Evolutionary conservation across 2,329 filamentous ascomycete species (phyloP), one percentile per base, ranked within the genome.

Genomic region (Elsinoe batatas): DNA sequence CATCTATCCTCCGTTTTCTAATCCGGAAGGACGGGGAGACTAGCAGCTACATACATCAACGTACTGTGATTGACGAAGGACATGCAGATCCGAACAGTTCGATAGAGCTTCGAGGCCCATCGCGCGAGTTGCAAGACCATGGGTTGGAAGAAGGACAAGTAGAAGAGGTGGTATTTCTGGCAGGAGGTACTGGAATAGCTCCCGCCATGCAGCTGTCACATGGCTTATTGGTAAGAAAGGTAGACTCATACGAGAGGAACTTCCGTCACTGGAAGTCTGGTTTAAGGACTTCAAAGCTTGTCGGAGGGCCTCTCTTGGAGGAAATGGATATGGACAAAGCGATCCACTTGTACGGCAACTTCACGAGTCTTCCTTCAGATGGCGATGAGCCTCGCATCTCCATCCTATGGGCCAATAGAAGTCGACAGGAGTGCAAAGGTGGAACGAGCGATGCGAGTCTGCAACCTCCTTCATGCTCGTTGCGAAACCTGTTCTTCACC

Each of bases 131-230:
- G 17, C 26, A 38, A 51, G n/a, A 84, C 59, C 20, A 38, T 51
- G 47, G 47, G 32, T 22, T 51, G 12, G 35, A 20, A 5, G 7
- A 36, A 38, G 47, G 47, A 69, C 77, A 37, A 56, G 75, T 80
- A 22, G 69, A 72, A 50, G 74, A 79, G 58, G 76, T 96, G 2
- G 74, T 96, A 1, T 95, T 97, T 65, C 73, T 97, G 18, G 93
- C 91, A 1, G 93, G 91, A 1, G 93, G 93, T 0, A 98, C 93
- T 0, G 91, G 93, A 1, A 87, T 98, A 63, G 90, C 89, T 13
- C 88, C 91, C 0, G 93, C 91, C 6, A 71, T 97, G 68, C 91
- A 97, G 71, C 80, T 86, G 38, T 87, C 84, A 1, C 73, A 83
- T 58, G 80, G 81, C 0, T 18, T 67, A 1, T 13, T 55, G 13